These are phyloP conservation scores for Pseudodiploospora longispora DNA, from an alignment of 2,329 filamentous ascomycete genomes.

Conservation along the genomic window DNA sequence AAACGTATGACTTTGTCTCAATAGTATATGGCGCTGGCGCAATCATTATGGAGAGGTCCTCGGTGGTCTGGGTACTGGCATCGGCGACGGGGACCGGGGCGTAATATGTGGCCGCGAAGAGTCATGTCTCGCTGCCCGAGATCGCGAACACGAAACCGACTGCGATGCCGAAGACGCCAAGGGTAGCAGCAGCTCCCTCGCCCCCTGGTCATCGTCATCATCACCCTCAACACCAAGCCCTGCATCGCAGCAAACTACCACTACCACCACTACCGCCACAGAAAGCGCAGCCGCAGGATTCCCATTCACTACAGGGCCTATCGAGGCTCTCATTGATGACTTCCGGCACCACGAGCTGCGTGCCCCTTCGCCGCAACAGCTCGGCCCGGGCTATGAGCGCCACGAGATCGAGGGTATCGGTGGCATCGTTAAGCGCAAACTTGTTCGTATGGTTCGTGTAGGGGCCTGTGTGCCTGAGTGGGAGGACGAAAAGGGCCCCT, in stretches of 20 bases:
- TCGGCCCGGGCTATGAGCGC: conserved; percentile 66
- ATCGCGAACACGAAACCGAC: conserved; percentile 77
- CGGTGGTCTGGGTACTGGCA: conserved; percentile 73
- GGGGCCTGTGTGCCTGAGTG: conserved; percentile 81
- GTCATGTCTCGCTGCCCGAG: conserved; percentile 67
- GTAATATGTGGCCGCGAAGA: conserved; percentile 77
- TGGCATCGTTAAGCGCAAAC: conserved; percentile 77
- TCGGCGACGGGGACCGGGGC: conserved; percentile 80
- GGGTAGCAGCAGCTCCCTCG: conserved; percentile 25
- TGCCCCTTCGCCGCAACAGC: conserved; percentile 39
- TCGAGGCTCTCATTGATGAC: conserved; percentile 21
- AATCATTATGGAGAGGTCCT: conserved; percentile 76
- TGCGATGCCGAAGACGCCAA: conserved; percentile 71
- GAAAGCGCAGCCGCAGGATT: conserved; percentile 9
- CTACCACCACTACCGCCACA: conserved; percentile 11
- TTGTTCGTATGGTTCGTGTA: conserved; percentile 73
- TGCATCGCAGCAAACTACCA: conserved; percentile 10
- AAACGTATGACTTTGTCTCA: not conserved
- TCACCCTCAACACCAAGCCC: conserved; percentile 9
- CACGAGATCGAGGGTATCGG: conserved; percentile 92
- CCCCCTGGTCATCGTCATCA: conserved; percentile 12
- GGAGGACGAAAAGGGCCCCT: conserved; percentile 61
- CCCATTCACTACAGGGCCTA: conserved; percentile 11
- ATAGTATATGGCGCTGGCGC: conserved; percentile 80
- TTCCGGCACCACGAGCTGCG: conserved; percentile 22